Evolutionary conservation across 1,284 basidiomycete species (phyloP), one percentile per base, ranked within the genome.

Genomic region (Puccinia coronata): DNA sequence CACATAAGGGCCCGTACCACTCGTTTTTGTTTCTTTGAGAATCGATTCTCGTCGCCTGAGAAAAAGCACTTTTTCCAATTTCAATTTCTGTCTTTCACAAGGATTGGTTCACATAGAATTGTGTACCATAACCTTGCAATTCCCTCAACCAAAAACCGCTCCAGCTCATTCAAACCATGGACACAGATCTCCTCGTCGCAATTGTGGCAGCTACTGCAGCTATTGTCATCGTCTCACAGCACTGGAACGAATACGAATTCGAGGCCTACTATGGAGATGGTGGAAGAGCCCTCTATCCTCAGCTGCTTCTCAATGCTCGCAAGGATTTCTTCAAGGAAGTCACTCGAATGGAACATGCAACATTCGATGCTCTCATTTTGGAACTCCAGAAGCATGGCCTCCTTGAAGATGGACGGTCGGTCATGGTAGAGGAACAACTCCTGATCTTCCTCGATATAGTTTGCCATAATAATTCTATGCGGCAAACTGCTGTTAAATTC

Each of bases 211-310:
- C 11, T 18, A 25, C 57, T 11, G 57, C 57, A 31, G 57, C 57
- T 28, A 61, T 61, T 23, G 14, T 61, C 57, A 61, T 61, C 5
- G 57, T 61, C 12, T 61, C 34, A 36, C 57, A 61, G 20, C 34
- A 61, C 57, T 61, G 57, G 57, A 61, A 61, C 57, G 28, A 61
- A 20, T 28, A 31, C 34, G 57, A 61, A 61, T 61, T 31, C 34
- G 16, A 61, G 34, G 8, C 25, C 5, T 61, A 61, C 57, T 61
- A 61, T 61, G 57, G 57, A 18, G 34, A 61, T 61, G 57, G 57
- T 61, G 57, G 57, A 61, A 5, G 31, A 31, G 57, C 57, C 4
- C 57, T 61, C 4, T 61, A 61, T 20, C 12, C 57, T 25, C 12
- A 61, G 34, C n/a, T 61, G 6, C 6, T 61, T 20, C 4, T 61